phyloP scores from a whole-genome alignment of 805 yeast species.

The Myxozyma neotropica region DNA sequence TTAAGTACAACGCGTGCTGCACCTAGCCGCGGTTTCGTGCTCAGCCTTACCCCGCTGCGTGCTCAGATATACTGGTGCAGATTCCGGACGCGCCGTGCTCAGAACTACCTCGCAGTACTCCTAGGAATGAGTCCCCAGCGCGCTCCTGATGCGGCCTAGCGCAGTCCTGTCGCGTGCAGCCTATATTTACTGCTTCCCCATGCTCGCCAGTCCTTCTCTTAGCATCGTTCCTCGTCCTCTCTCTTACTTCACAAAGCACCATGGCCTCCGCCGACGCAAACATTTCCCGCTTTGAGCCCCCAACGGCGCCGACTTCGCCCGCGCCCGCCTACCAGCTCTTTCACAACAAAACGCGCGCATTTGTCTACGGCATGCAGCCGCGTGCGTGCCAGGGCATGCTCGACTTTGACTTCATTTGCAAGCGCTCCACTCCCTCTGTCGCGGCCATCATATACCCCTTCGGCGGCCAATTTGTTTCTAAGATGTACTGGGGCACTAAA shows the following conservation, averaged over 20 bases:
- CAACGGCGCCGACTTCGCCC: conserved; percentile 39
- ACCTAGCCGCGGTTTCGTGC: background rate
- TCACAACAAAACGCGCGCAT: conserved; percentile 49
- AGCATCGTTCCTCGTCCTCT: background rate
- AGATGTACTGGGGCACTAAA: conserved; percentile 55
- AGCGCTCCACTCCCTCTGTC: conserved; percentile 50
- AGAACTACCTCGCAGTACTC: conserved; percentile 1
- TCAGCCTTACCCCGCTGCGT: conserved; percentile 7
- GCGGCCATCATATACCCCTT: conserved; percentile 53
- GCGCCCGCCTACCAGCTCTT: conserved; percentile 46
- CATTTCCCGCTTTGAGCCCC: conserved; percentile 40
- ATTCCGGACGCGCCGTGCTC: conserved; percentile 14
- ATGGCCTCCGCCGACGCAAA: conserved; percentile 33
- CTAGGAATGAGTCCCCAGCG: conserved; percentile 6
- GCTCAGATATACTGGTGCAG: conserved; percentile 3
- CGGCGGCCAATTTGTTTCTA: conserved; percentile 50
- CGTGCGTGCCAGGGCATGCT: conserved; percentile 55
- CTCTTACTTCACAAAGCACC: background rate
- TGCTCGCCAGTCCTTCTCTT: background rate
- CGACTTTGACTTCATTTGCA: conserved; percentile 52
- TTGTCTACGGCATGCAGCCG: conserved; percentile 51
- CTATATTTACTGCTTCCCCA: conserved; percentile 10
- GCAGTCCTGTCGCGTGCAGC: conserved; percentile 5
- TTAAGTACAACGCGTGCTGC: conserved; percentile 2
- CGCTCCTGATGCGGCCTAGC: conserved; percentile 7